Conservation (phyloP, 2,329 filamentous ascomycete species). For the Diplocarpon mali region DNA sequence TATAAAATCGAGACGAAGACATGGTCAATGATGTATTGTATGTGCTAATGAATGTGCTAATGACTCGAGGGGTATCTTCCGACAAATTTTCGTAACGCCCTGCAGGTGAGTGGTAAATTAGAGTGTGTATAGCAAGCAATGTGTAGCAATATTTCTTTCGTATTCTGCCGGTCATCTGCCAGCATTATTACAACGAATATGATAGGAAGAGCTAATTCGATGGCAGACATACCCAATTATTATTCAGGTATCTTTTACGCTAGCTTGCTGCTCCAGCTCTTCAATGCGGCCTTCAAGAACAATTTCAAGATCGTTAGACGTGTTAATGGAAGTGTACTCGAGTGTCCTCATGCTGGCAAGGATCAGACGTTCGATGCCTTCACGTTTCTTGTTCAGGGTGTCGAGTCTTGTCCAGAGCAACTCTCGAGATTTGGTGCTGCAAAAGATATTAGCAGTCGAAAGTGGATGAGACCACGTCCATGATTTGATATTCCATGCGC, state of each 20-base stretch:
- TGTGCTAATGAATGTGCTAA: conserved; percentile 10
- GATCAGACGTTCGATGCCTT: conserved; percentile 21
- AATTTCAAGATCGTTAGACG: conserved; percentile 19
- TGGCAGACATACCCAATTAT: neutral
- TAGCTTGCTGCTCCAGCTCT: conserved; percentile 10
- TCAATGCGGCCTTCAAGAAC: conserved; percentile 20
- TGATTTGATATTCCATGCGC: too few relatives aligned
- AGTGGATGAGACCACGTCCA: neutral
- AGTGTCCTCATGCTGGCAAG: conserved; percentile 20
- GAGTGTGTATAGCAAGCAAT: conserved; percentile 19
- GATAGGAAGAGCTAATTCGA: neutral
- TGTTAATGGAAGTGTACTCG: conserved; percentile 18
- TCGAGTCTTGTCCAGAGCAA: conserved; percentile 19
- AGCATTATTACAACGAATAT: neutral
- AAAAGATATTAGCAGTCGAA: neutral
- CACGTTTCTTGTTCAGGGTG: conserved; percentile 21
- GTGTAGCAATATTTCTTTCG: conserved; percentile 13
- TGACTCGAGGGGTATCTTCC: conserved; percentile 18
- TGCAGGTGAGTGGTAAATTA: conserved; percentile 14
- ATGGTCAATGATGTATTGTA: conserved; percentile 3
- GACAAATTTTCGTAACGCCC: conserved; percentile 5
- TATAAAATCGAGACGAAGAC: too few relatives aligned
- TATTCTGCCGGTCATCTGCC: neutral
- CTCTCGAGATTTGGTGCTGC: conserved; percentile 18
- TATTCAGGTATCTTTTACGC: neutral